Evolutionary conservation across 768 basidiomycete genomes (phyloP).

Genomic region (Leucocoprinus sp.): DNA sequence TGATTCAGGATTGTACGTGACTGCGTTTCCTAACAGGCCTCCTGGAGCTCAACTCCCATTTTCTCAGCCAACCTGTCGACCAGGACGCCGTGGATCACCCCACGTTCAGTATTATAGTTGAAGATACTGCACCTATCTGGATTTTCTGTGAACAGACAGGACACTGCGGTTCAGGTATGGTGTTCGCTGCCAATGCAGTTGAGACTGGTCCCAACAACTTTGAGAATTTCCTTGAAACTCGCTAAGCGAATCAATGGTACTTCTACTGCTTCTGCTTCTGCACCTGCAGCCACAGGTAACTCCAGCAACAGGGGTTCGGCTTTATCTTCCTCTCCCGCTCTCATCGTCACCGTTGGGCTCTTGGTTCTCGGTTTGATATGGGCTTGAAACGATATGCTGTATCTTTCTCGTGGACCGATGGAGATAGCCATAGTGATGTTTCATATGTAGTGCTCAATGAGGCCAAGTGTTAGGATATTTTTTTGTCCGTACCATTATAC

Average conservation of each 20-base stretch:
- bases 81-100: slow-evolving; percentile 33
- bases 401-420: no score
- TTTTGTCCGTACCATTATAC: no score
- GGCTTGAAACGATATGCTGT: no score
- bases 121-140: slow-evolving; percentile 51
- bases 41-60: not conserved
- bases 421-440: no score
- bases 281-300: not conserved
- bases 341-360: not conserved
- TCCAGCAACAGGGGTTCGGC: not conserved
- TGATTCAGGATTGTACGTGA: slow-evolving; percentile 36
- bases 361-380: not conserved
- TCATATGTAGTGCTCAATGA: no score
- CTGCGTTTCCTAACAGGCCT: not conserved
- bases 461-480: no score
- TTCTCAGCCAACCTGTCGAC: slow-evolving; percentile 33
- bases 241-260: slow-evolving; percentile 17
- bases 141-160: slow-evolving; percentile 44
- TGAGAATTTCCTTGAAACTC: slow-evolving; percentile 36
- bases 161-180: slow-evolving; percentile 57
- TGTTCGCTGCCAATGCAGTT: slow-evolving; percentile 52
- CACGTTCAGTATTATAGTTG: slow-evolving; percentile 38
- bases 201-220: slow-evolving; percentile 44
- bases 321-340: no score
- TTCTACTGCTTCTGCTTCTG: slow-evolving; percentile 2